These are phyloP conservation scores for Microbotryomycetes sp. DNA, from an alignment of 1,284 basidiomycete genomes.

Conservation along the genomic window DNA sequence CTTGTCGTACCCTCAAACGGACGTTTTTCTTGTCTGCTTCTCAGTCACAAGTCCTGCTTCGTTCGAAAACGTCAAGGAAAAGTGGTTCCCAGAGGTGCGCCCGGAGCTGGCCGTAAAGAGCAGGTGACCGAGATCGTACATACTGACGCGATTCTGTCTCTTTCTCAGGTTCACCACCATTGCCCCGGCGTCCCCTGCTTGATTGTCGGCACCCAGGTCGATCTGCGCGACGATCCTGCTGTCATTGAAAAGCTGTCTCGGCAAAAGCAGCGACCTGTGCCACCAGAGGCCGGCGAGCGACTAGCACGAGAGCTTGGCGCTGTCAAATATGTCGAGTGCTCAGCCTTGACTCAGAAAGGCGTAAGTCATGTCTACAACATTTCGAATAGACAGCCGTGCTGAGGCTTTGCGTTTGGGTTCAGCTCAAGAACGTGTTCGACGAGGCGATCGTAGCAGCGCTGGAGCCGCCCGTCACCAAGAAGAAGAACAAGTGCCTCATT, in stretches of 20 bases:
- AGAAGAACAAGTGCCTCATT: slow-evolving; percentile 61
- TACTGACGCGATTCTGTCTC: background rate
- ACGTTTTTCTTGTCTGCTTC: slow-evolving; percentile 99
- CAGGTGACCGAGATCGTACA: background rate
- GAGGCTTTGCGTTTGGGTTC: background rate
- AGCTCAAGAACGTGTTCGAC: slow-evolving; percentile 97
- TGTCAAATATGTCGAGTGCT: slow-evolving; percentile 99
- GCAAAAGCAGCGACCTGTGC: slow-evolving; percentile 92
- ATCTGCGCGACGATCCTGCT: slow-evolving; percentile 85
- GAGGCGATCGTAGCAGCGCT: slow-evolving; percentile 99
- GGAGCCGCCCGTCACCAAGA: slow-evolving; percentile 86
- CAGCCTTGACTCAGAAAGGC: slow-evolving; percentile 96
- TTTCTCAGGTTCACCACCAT: slow-evolving; percentile 74
- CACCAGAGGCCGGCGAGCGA: slow-evolving; percentile 80
- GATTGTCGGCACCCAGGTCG: slow-evolving; percentile 97
- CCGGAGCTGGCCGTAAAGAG: background rate
- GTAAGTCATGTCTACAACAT: slow-evolving; percentile 18
- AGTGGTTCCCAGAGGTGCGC: slow-evolving; percentile 89
- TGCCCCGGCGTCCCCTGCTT: slow-evolving; percentile 99
- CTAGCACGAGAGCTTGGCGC: slow-evolving; percentile 92
- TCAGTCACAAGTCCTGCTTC: slow-evolving; percentile 97
- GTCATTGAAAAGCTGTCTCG: slow-evolving; percentile 91
- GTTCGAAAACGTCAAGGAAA: slow-evolving; percentile 99
- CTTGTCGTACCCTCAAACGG: slow-evolving; percentile 98
- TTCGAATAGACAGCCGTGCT: background rate